A percentile compares a stretch with the other conserved stretches of the same genome.
Conservation (phyloP, 2,329 filamentous ascomycete genomes). For the Diplodia corticola region DNA sequence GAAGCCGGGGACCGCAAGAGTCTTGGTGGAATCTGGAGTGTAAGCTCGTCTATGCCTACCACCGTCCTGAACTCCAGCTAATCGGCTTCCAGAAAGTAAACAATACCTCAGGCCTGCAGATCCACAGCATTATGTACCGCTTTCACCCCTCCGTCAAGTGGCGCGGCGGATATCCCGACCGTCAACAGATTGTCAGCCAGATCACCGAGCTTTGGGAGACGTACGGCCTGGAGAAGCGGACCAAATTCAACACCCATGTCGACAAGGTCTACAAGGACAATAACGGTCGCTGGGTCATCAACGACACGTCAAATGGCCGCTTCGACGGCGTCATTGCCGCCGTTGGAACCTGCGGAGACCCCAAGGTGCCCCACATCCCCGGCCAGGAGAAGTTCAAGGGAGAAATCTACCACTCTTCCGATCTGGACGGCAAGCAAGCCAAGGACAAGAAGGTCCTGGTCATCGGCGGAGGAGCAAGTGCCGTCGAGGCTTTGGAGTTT, state of each 20-base stretch:
- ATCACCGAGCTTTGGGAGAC: conserved; percentile 71
- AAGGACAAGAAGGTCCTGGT: conserved; percentile 74
- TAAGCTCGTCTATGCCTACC: conserved; percentile 41
- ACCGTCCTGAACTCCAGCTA: neutral
- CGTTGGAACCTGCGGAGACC: conserved; percentile 77
- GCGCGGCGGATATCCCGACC: conserved; percentile 73
- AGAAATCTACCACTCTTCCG: conserved; percentile 71
- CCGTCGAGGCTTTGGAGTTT: conserved; percentile 81
- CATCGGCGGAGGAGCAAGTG: conserved; percentile 77
- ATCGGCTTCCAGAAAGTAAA: conserved; percentile 63
- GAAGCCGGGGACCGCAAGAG: conserved; percentile 67
- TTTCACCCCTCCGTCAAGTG: conserved; percentile 81
- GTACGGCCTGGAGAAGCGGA: conserved; percentile 70
- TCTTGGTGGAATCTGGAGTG: conserved; percentile 79
- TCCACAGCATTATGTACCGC: conserved; percentile 83
- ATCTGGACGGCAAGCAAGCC: conserved; percentile 70
- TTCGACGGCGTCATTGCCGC: conserved; percentile 81
- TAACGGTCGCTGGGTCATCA: conserved; percentile 74
- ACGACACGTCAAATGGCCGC: conserved; percentile 65
- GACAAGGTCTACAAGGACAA: conserved; percentile 69
- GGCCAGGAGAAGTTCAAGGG: conserved; percentile 74
- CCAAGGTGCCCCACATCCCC: conserved; percentile 69
- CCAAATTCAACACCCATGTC: conserved; percentile 70
- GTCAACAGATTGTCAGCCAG: conserved; percentile 72
- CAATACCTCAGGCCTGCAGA: conserved; percentile 78